Percentiles rank a stretch among this genome's conserved stretches.
These are phyloP conservation scores for Fusarium papillatum DNA, from an alignment of 2,329 filamentous ascomycete species.

Conservation along the genomic window DNA sequence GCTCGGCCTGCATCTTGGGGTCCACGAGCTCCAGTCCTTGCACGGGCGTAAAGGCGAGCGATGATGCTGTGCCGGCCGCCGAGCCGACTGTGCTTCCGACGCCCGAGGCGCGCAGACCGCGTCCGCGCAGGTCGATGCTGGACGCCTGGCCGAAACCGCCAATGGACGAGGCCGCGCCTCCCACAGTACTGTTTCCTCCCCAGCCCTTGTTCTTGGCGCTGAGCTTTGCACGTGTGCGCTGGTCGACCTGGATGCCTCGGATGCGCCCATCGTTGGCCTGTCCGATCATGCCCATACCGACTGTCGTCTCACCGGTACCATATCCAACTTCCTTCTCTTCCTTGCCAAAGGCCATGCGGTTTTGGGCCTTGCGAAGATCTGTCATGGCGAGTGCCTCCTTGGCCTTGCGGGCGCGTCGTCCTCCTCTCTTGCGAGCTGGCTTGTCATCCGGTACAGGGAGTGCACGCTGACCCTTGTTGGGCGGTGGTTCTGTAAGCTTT, in stretches of 20 bases:
- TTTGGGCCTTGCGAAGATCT: slow-evolving; percentile 94
- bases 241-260: slow-evolving; percentile 89
- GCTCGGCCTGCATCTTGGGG: slow-evolving; percentile 89
- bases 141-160: slow-evolving; percentile 80
- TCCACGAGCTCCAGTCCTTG: slow-evolving; percentile 97
- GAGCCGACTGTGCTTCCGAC: slow-evolving; percentile 78
- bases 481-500: slow-evolving; percentile 91
- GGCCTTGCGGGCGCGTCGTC: slow-evolving; percentile 89
- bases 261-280: slow-evolving; percentile 90
- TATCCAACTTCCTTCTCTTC: slow-evolving; percentile 96
- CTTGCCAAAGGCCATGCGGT: slow-evolving; percentile 95
- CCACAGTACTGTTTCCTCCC: slow-evolving; percentile 78
- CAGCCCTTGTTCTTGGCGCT: slow-evolving; percentile 97
- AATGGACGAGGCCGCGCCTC: slow-evolving; percentile 83
- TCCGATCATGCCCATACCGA: slow-evolving; percentile 96
- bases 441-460: slow-evolving; percentile 96
- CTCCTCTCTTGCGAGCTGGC: slow-evolving; percentile 91
- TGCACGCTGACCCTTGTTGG: slow-evolving; percentile 89
- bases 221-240: slow-evolving; percentile 92
- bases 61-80: slow-evolving; percentile 81
- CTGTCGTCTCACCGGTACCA: slow-evolving; percentile 86
- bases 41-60: slow-evolving; percentile 92
- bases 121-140: slow-evolving; percentile 79
- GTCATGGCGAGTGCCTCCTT: slow-evolving; percentile 99
- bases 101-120: slow-evolving; percentile 84